A percentile compares a stretch with the other conserved stretches of the same genome.
These are phyloP conservation scores for Tilletiaria anomala DNA, from an alignment of 1,284 basidiomycete species.

Conservation along the genomic window DNA sequence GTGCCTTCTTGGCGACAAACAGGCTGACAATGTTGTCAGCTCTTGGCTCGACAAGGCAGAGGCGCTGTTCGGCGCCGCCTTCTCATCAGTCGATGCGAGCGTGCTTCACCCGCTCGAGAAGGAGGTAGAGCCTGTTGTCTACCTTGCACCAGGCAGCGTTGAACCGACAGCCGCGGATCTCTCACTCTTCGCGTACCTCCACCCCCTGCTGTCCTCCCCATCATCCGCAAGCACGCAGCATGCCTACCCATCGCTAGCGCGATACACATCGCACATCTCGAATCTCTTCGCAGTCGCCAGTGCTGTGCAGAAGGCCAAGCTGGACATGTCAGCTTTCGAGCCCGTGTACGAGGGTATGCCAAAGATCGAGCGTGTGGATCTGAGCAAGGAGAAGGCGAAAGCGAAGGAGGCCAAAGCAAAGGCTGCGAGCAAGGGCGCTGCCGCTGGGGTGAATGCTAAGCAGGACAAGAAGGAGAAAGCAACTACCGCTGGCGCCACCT, in stretches of 20 bases:
- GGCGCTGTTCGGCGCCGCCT: too few relatives aligned
- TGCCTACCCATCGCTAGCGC: constrained; percentile 27
- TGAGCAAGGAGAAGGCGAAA: constrained; percentile 23
- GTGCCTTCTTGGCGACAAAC: too few relatives aligned
- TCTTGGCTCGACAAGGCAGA: too few relatives aligned
- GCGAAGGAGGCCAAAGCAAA: constrained; percentile 9
- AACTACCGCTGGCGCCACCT: constrained; percentile 3
- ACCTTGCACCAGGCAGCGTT: not conserved
- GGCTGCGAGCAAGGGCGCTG: constrained; percentile 4
- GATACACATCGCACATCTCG: constrained; percentile 36
- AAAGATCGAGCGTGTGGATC: constrained; percentile 20
- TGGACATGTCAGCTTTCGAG: constrained; percentile 21
- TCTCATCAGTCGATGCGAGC: too few relatives aligned
- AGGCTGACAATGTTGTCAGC: too few relatives aligned
- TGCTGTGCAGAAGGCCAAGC: constrained; percentile 13
- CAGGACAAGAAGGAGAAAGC: constrained; percentile 17
- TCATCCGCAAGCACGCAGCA: constrained; percentile 28
- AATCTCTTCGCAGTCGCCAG: constrained; percentile 11
- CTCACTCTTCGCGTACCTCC: constrained; percentile 31
- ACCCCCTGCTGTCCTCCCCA: constrained; percentile 26
- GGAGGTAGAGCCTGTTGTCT: not conserved
- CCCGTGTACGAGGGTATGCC: constrained; percentile 35
- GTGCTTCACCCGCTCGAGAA: not conserved
- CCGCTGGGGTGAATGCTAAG: constrained; percentile 8
- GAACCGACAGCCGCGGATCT: constrained; percentile 31